These are phyloP conservation scores for Spathaspora gorwiae DNA, from an alignment of 805 yeast genomes.

Conservation along the genomic window DNA sequence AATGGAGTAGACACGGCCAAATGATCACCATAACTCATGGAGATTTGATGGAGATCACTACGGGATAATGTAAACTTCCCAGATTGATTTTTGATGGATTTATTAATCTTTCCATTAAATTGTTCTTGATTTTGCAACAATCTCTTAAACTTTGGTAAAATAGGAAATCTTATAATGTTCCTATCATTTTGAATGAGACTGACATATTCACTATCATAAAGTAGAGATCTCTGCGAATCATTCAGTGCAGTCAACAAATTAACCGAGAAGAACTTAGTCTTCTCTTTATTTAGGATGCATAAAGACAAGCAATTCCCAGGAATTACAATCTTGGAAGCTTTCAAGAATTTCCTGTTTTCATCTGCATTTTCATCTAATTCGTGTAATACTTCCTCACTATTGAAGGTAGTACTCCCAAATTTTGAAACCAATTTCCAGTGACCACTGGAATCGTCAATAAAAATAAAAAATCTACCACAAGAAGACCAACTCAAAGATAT, in stretches of 20 bases:
- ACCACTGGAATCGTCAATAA: constrained; percentile 15
- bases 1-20: constrained; percentile 29
- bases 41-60: constrained; percentile 21
- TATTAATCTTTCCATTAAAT: constrained; percentile 14
- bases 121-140: constrained; percentile 18
- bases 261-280: constrained; percentile 17
- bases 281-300: constrained; percentile 11
- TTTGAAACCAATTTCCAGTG: constrained; percentile 30
- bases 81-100: constrained; percentile 13
- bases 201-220: constrained; percentile 24
- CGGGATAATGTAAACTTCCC: constrained; percentile 20
- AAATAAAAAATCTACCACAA: constrained; percentile 29
- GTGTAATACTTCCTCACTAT: constrained; percentile 17
- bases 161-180: constrained; percentile 23
- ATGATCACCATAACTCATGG: constrained; percentile 24
- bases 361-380: constrained; percentile 16
- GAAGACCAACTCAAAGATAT: constrained; percentile 27
- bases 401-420: constrained; percentile 30
- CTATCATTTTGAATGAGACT: constrained; percentile 15
- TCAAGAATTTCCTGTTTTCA: constrained; percentile 18
- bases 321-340: constrained; percentile 19
- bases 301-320: constrained; percentile 20
- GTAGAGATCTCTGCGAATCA: constrained; percentile 11
- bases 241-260: constrained; percentile 14
- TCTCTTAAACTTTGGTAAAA: constrained; percentile 25